These are phyloP conservation scores for Leonotis leonurus DNA, from an alignment of 257 asterid genomes.

Conservation along the genomic window DNA sequence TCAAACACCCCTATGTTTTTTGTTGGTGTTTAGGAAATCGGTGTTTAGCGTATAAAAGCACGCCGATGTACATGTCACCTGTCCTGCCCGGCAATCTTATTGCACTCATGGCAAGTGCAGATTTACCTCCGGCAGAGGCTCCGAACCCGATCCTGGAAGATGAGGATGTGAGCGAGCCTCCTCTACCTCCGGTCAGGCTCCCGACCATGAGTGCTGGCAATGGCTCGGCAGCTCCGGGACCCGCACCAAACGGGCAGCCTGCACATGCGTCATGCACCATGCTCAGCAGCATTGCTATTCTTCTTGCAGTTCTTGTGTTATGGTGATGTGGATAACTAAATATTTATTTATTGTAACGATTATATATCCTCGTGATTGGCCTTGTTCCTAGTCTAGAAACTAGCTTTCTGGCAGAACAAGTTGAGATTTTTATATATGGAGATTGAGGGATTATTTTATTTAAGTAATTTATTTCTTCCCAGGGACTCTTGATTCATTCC, in stretches of 20 bases:
- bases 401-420: background rate
- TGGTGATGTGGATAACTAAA: conserved; percentile 19
- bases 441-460: too few species aligned
- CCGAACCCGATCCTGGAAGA: conserved; percentile 56
- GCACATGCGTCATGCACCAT: conserved; percentile 32
- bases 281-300: conserved; percentile 33
- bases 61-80: conserved; percentile 61
- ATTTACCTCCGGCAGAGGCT: conserved; percentile 65
- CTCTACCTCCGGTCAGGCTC: conserved; percentile 51
- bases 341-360: background rate
- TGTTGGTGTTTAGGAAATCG: conserved; percentile 51
- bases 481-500: too few species aligned
- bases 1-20: background rate
- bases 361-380: background rate
- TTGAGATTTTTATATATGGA: background rate
- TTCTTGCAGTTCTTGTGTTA: conserved; percentile 33
- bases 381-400: background rate
- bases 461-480: too few species aligned
- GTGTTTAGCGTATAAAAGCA: conserved; percentile 38
- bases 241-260: conserved; percentile 49
- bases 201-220: conserved; percentile 15
- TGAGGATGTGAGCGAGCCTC: conserved; percentile 49
- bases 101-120: conserved; percentile 14
- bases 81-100: conserved; percentile 49
- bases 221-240: conserved; percentile 31